Evolutionary conservation across 176 grass and related monocot species (phyloP).

Genomic region (Oryza longistaminata): DNA sequence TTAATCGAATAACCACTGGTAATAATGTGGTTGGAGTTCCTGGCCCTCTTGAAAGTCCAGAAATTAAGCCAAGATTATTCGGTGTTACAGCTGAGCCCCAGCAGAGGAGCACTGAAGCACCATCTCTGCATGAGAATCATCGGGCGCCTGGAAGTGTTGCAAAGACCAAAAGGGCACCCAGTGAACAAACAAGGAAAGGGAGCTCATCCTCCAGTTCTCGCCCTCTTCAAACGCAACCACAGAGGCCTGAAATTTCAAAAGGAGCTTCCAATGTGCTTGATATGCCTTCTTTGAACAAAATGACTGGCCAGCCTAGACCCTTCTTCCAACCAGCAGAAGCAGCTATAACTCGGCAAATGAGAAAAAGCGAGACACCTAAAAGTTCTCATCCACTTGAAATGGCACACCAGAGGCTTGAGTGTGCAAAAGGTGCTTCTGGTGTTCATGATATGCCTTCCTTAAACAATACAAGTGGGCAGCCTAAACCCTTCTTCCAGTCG

Average conservation of each 20-base stretch:
- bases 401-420: slow-evolving; percentile 39
- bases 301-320: slow-evolving; percentile 37
- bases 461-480: slow-evolving; percentile 37
- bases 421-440: slow-evolving; percentile 43
- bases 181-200: slow-evolving; percentile 47
- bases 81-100: slow-evolving; percentile 48
- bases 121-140: slow-evolving; percentile 44
- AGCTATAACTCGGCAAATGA: slow-evolving; percentile 36
- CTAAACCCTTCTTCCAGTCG: slow-evolving; percentile 61
- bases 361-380: slow-evolving; percentile 30
- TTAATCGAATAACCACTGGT: slow-evolving; percentile 34
- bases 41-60: slow-evolving; percentile 53
- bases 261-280: slow-evolving; percentile 36
- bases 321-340: slow-evolving; percentile 58
- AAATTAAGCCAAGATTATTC: slow-evolving; percentile 54
- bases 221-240: slow-evolving; percentile 41
- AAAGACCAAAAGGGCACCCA: slow-evolving; percentile 48
- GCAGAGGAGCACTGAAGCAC: slow-evolving; percentile 36
- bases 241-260: slow-evolving; percentile 39
- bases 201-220: slow-evolving; percentile 38
- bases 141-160: slow-evolving; percentile 41
- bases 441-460: slow-evolving; percentile 29
- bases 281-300: slow-evolving; percentile 41
- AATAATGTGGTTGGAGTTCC: slow-evolving; percentile 51
- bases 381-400: slow-evolving; percentile 33